Conservation (phyloP, 768 basidiomycete species). For the Baorangia bicolor region DNA sequence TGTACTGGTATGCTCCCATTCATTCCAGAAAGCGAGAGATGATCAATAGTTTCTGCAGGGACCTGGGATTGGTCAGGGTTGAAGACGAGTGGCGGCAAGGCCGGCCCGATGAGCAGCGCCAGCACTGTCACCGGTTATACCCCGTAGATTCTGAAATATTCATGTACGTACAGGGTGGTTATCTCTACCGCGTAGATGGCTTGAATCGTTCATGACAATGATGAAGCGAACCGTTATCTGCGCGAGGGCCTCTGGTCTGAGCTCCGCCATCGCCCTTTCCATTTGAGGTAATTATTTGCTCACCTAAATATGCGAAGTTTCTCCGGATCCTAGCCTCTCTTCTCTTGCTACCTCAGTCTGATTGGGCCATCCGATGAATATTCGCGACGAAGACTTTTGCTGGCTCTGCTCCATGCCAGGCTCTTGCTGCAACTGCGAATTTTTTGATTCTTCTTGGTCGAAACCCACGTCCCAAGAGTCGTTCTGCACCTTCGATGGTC, state of each 20-base stretch:
- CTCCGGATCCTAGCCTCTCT: neutral
- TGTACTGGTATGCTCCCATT: conserved; percentile 43
- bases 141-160: conserved; percentile 11
- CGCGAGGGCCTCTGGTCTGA: no score
- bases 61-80: conserved; percentile 53
- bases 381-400: conserved; percentile 1
- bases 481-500: neutral
- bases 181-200: neutral
- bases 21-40: neutral
- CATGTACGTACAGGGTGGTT: neutral
- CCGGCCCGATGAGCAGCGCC: conserved; percentile 36
- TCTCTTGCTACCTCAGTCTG: neutral
- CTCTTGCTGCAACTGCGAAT: conserved; percentile 7
- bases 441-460: conserved; percentile 8
- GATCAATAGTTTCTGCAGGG: conserved; percentile 28
- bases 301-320: neutral
- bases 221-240: no score
- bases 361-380: conserved; percentile 5
- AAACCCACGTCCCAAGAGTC: neutral
- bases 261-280: neutral
- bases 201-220: neutral
- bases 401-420: neutral
- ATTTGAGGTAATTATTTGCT: neutral
- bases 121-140: conserved; percentile 34
- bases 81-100: conserved; percentile 42